Percentiles rank a stretch among this genome's conserved stretches.
These are phyloP conservation scores for Penicillium subrubescens DNA, from an alignment of 495 filamentous ascomycete species.

Conservation along the genomic window DNA sequence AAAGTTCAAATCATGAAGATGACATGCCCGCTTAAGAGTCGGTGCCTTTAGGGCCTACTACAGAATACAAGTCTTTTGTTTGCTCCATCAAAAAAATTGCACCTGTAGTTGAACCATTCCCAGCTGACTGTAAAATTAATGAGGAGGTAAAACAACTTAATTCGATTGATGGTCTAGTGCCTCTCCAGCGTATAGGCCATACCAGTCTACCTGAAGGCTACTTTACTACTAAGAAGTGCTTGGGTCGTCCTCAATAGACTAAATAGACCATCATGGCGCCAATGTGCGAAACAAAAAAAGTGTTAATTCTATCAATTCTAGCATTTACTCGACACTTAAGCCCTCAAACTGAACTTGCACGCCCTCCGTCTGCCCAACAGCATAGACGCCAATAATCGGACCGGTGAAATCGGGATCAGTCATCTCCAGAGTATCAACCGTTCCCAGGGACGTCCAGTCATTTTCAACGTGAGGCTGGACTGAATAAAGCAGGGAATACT, in stretches of 20 bases:
- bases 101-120: neutral
- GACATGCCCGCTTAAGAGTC: neutral
- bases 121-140: neutral
- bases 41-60: neutral
- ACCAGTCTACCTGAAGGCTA: too few relatives aligned
- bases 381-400: neutral
- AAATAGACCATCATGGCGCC: too few relatives aligned
- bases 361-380: neutral
- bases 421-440: neutral
- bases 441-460: neutral
- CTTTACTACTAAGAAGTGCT: too few relatives aligned
- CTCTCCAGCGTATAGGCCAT: neutral
- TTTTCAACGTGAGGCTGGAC: neutral
- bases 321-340: neutral
- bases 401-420: slow-evolving; percentile 1
- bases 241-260: too few relatives aligned
- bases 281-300: too few relatives aligned
- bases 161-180: neutral
- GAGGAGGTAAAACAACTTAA: neutral
- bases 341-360: neutral
- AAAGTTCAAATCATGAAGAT: neutral
- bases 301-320: neutral
- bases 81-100: neutral
- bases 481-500: neutral
- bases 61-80: neutral